Base-by-base conservation (phyloP, 1,284 basidiomycete species). In the Papiliotrema flavescens region DNA sequence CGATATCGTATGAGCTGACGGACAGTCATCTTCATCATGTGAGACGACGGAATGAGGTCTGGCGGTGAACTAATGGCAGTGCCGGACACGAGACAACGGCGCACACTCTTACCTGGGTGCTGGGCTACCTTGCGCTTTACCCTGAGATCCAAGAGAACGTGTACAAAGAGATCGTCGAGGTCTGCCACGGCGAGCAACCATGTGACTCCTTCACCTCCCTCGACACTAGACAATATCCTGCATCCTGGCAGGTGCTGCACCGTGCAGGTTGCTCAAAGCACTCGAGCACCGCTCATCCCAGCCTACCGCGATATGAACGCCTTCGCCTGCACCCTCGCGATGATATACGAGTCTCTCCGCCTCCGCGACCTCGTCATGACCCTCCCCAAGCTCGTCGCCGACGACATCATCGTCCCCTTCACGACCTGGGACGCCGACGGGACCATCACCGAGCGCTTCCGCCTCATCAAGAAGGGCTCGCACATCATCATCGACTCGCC, bases 121-220 rank as follows among this genome's bases (percentile, higher is more conserved):
- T 86, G 51, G 84, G 79, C 11, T 69, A 79, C 35, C 71, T 83
- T 2, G 80, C 80, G 0, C 62, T 82, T 19, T 79, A 86, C 64
- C 83, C 79, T 2, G 81, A 85, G 0, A 80, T 82, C 61, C 85
- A 88, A 67, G 83, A 85, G 53, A 80, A 76, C 54, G 67, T 86
- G 9, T 81, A 80, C 60, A 64, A 83, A 39, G 80, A 84, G 47
- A 80, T 85, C 60, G 77, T 75, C 37, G 61, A 62, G 1, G 62
- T 82, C 3, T 63, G 81, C 39, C 70, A 78, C 5, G 77, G 80
- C 44, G 79, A 76, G 17, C 62, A 19, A 15, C 62, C 59, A n/a
- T n/a, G n/a, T n/a, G n/a, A n/a, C n/a, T n/a, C n/a, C n/a, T n/a
- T n/a, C n/a, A n/a, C n/a, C n/a, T n/a, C n/a, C n/a, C n/a, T n/a